Conservation (phyloP, 345 rosid genomes). For the Eucalyptus erythrocorys region DNA sequence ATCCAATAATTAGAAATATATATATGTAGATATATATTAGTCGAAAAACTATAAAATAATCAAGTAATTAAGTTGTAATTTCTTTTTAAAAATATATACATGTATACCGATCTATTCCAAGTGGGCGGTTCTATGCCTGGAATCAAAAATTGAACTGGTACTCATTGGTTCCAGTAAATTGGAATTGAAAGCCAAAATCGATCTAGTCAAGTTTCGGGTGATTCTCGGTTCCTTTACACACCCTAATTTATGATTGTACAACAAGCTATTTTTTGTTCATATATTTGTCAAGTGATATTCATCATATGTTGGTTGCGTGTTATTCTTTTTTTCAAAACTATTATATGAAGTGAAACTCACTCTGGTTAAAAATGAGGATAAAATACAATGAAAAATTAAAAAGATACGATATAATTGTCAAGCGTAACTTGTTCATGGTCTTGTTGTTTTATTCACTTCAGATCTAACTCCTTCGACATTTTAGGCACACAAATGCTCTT, state of each 20-base stretch:
- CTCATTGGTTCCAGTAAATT: too few relatives aligned
- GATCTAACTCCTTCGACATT: not conserved
- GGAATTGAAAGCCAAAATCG: accelerated
- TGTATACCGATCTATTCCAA: too few relatives aligned
- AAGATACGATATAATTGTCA: not conserved
- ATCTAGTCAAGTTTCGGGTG: accelerated
- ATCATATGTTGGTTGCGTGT: not conserved
- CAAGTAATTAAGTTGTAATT: too few relatives aligned
- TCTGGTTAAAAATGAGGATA: not conserved
- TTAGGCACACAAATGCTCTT: not conserved
- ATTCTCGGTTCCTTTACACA: too few relatives aligned
- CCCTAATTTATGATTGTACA: not conserved
- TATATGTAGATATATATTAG: too few relatives aligned
- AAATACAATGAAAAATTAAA: not conserved
- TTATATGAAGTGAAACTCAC: not conserved
- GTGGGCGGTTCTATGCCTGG: accelerated
- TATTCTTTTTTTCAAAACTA: not conserved
- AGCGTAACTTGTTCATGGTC: not conserved
- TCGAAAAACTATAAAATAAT: too few relatives aligned
- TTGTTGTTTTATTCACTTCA: not conserved
- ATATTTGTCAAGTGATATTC: not conserved
- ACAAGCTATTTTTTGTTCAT: not conserved
- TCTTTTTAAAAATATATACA: too few relatives aligned
- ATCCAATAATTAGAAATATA: too few relatives aligned
- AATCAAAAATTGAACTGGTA: accelerated